phyloP scores from a whole-genome alignment of 1,139 yeast genomes.

The Protomyces arabidopsidicola region DNA sequence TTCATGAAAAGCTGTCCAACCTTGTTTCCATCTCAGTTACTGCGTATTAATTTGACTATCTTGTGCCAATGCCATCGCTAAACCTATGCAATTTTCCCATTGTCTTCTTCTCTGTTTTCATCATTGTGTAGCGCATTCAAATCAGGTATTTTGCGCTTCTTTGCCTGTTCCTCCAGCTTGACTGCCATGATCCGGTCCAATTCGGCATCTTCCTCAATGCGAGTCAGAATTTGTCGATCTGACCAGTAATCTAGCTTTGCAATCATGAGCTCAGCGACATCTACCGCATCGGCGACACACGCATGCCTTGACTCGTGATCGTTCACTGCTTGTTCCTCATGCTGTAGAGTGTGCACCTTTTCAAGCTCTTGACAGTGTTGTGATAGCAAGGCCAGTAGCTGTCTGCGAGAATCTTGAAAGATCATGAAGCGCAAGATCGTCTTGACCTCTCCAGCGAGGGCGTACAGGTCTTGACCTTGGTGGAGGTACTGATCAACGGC shows the following conservation, averaged over 20 bases:
- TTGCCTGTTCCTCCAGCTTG: background rate
- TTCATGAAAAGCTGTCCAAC: no score
- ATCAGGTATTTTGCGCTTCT: background rate
- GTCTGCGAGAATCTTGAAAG: constrained; percentile 34
- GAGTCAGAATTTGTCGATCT: constrained; percentile 4
- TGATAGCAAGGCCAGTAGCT: constrained; percentile 25
- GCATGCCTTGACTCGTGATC: background rate
- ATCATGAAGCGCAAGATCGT: constrained; percentile 31
- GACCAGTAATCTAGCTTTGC: constrained; percentile 13
- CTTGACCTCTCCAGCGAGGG: constrained; percentile 26
- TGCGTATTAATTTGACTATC: no score
- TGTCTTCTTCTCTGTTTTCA: background rate
- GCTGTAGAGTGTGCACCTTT: background rate
- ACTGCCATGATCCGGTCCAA: constrained; percentile 9
- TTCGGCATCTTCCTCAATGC: constrained; percentile 16
- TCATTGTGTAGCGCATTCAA: background rate
- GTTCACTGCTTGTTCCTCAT: background rate
- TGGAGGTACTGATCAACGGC: constrained; percentile 32
- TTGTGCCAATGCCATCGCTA: no score
- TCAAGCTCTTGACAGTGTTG: constrained; percentile 10
- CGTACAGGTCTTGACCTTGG: constrained; percentile 22
- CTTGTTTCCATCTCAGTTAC: no score
- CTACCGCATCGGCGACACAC: constrained; percentile 17
- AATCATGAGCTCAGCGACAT: constrained; percentile 17
- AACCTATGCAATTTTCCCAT: background rate